Evolutionary conservation across 768 basidiomycete species (phyloP), one percentile per base, ranked within the genome.

Genomic region (Paxillus rubicundulus): DNA sequence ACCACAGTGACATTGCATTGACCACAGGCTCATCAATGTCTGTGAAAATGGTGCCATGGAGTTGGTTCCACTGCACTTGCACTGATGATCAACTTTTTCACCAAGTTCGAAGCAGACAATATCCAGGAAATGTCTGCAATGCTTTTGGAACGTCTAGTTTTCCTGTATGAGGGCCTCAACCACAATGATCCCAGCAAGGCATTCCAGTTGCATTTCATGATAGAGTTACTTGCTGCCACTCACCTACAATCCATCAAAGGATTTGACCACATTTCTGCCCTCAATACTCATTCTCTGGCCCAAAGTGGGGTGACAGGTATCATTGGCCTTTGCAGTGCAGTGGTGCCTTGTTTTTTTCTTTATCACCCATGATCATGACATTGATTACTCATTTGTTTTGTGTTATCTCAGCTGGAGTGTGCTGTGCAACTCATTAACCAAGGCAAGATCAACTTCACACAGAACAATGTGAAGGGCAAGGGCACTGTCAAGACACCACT

Each of bases 41-140:
- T 58, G 5, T 57, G 47, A 2, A 32, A 58, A 9, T 58, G 57
- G 52, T n/a, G 7, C 0, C 43, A 54, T 16, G 49, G 49, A 16
- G 40, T 56, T 2, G 38, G 27, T 2, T 56, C 47, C 18, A 53
- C 52, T 1, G 33, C 55, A 4, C 18, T 56, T 2, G 14, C 13
- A 0, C 44, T 56, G n/a, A 30, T 56, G 4, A 47, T 57, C 20
- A 42, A 10, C 4, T 39, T 54, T 27, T 9, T 14, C 1, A 18
- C 7, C 9, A 17, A 50, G 3, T 8, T 2, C 7, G 33, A 56
- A 14, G 47, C 34, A 7, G 20, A 21, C 20, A 12, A 41, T 4
- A 41, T 41, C 1, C 36, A 5, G 7, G 45, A 54, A 17, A 54
- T 50, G 44, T 44, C 52, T 0, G 8, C 41, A 7, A 39, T 47